Percentiles rank a stretch among this genome's conserved stretches.
phyloP scores from a whole-genome alignment of 305 asterid genomes.

The Nicotiana rustica region DNA sequence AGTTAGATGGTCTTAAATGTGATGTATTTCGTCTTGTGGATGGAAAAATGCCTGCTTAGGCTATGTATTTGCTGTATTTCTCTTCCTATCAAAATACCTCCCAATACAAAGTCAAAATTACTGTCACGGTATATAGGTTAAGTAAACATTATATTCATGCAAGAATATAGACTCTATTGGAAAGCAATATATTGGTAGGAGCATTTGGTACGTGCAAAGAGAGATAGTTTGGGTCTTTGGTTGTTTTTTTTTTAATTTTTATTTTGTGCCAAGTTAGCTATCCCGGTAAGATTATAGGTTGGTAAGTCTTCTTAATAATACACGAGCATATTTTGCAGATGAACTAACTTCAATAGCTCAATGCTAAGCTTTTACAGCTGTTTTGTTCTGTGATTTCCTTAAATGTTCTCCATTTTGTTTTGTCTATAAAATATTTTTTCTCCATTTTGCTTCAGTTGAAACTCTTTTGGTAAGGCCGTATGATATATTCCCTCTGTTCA shows the following conservation, averaged over 20 bases:
- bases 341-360: not conserved
- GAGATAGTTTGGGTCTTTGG: slow-evolving; percentile 6
- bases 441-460: slow-evolving; percentile 31
- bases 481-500: slow-evolving; percentile 12
- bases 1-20: not conserved
- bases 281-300: not conserved
- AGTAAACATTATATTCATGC: slow-evolving; percentile 9
- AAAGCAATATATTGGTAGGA: not conserved
- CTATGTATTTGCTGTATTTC: not conserved
- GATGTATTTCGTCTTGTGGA: slow-evolving; percentile 10
- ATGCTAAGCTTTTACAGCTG: not conserved
- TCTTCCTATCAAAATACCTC: not conserved
- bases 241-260: not conserved
- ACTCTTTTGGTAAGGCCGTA: not conserved
- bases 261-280: not conserved
- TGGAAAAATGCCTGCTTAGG: slow-evolving; percentile 1
- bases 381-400: slow-evolving; percentile 20
- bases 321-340: slow-evolving; percentile 19
- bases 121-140: not conserved
- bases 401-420: slow-evolving; percentile 8
- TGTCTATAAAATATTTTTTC: not conserved
- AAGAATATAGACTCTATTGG: slow-evolving; percentile 4
- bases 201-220: not conserved
- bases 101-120: not conserved
- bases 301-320: slow-evolving; percentile 23